Percentiles rank a stretch among this genome's conserved stretches.
Evolutionary conservation across 441 rosid species (phyloP).

Genomic region (Oxalis stricta): DNA sequence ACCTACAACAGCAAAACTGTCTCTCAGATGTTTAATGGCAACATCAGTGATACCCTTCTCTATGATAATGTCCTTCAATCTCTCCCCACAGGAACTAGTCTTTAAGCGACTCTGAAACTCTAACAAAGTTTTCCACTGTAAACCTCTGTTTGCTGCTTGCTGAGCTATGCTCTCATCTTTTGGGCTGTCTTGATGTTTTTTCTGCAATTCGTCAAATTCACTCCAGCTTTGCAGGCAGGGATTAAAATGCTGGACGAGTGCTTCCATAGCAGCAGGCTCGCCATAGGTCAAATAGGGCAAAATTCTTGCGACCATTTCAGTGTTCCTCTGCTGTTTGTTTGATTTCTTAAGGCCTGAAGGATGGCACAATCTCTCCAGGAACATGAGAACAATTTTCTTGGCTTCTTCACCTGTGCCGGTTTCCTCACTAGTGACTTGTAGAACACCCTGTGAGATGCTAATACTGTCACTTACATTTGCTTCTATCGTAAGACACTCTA

Average conservation of each 20-base stretch:
- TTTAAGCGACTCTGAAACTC: slow-evolving; percentile 97
- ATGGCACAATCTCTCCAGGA: slow-evolving; percentile 90
- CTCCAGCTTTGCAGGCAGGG: slow-evolving; percentile 88
- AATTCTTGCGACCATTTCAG: slow-evolving; percentile 99
- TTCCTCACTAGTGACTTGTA: slow-evolving; percentile 80
- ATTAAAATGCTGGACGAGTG: slow-evolving; percentile 84
- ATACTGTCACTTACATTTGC: slow-evolving; percentile 94
- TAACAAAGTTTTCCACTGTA: slow-evolving; percentile 87
- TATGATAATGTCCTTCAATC: slow-evolving; percentile 86
- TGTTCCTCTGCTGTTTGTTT: slow-evolving; percentile 97
- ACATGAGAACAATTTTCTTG: slow-evolving; percentile 96
- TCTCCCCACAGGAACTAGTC: slow-evolving; percentile 99
- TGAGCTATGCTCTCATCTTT: slow-evolving; percentile 65
- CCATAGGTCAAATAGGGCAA: slow-evolving; percentile 99
- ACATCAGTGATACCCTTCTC: slow-evolving; percentile 81
- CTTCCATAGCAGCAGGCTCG: slow-evolving; percentile 99
- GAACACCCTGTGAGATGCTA: slow-evolving; percentile 68
- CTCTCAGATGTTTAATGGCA: slow-evolving; percentile 77
- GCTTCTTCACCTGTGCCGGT: slow-evolving; percentile 94
- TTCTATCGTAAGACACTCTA: slow-evolving; percentile 93
- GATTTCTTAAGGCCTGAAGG: slow-evolving; percentile 89
- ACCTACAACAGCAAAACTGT: slow-evolving; percentile 64
- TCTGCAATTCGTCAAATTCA: slow-evolving; percentile 78
- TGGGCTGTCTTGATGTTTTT: slow-evolving; percentile 56
- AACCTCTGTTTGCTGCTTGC: slow-evolving; percentile 76